Conservation (phyloP, 352 stramenopile species). For the Pythium plurisporium region DNA sequence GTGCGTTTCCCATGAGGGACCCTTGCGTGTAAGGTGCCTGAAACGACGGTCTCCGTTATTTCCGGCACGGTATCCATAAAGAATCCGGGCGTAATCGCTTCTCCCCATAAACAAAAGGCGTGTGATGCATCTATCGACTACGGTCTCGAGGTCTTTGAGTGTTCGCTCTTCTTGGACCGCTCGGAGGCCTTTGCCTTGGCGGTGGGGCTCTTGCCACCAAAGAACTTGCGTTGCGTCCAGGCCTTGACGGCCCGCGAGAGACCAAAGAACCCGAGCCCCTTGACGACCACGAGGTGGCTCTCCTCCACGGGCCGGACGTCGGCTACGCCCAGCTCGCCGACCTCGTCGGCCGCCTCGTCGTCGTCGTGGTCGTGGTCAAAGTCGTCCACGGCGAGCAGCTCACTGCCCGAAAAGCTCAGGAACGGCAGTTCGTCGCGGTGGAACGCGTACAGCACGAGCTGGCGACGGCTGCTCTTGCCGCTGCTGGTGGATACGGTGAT, state of each 20-base stretch:
- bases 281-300: conserved; percentile 41
- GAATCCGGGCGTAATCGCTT: too few species aligned
- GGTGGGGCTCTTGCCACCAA: neutral
- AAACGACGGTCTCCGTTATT: too few species aligned
- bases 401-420: conserved; percentile 32
- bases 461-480: conserved; percentile 3
- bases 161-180: conserved; percentile 10
- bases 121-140: too few species aligned
- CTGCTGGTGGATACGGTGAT: neutral
- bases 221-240: conserved; percentile 18
- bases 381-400: conserved; percentile 30
- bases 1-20: neutral
- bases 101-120: too few species aligned
- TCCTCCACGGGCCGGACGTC: conserved; percentile 18
- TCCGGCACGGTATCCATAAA: too few species aligned
- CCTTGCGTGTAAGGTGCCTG: too few species aligned
- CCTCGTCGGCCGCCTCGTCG: conserved; percentile 5
- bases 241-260: conserved; percentile 17
- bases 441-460: conserved; percentile 46
- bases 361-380: conserved; percentile 12
- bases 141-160: conserved; percentile 4
- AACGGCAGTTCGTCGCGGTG: conserved; percentile 67
- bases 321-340: conserved; percentile 25
- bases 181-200: conserved; percentile 3
- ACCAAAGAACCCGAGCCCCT: conserved; percentile 43